These are phyloP conservation scores for Dactylorhiza incarnata DNA, from an alignment of 106 monocot genomes.

Conservation along the genomic window DNA sequence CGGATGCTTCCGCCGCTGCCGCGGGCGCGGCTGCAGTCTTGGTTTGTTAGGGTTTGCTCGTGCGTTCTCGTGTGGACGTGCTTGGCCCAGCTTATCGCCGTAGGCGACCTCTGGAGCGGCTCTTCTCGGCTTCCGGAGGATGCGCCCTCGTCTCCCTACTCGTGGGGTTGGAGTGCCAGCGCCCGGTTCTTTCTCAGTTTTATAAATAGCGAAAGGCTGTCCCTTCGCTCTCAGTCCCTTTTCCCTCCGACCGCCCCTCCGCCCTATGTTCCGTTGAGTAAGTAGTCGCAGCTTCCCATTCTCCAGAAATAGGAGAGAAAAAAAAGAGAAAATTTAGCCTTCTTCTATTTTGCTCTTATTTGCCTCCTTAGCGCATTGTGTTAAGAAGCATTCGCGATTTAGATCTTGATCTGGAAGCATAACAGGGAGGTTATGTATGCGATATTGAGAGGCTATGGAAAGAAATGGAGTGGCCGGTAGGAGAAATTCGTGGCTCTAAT, in stretches of 20 bases:
- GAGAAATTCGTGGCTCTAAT: no score
- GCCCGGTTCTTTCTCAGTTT: slow-evolving; percentile 13
- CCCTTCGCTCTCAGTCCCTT: neutral
- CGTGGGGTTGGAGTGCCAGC: slow-evolving; percentile 3
- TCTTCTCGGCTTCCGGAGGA: neutral
- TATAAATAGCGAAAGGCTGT: neutral
- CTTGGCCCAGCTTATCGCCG: slow-evolving; percentile 26
- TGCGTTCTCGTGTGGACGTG: slow-evolving; percentile 31
- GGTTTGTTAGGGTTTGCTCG: slow-evolving; percentile 30
- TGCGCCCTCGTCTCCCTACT: neutral
- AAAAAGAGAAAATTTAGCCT: neutral
- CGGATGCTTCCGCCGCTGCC: slow-evolving; percentile 9
- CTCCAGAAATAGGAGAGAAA: neutral
- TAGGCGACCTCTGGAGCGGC: slow-evolving; percentile 26
- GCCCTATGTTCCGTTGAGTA: slow-evolving; percentile 11
- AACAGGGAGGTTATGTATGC: neutral
- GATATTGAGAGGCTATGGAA: no score
- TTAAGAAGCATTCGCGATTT: neutral
- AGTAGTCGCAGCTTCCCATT: neutral
- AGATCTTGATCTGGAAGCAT: neutral
- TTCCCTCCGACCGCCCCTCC: neutral
- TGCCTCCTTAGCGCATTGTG: neutral
- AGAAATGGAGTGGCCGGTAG: no score
- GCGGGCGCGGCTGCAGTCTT: slow-evolving; percentile 19
- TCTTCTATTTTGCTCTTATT: neutral